These are phyloP conservation scores for Trifolium dubium DNA, from an alignment of 306 rosid species.

Conservation along the genomic window DNA sequence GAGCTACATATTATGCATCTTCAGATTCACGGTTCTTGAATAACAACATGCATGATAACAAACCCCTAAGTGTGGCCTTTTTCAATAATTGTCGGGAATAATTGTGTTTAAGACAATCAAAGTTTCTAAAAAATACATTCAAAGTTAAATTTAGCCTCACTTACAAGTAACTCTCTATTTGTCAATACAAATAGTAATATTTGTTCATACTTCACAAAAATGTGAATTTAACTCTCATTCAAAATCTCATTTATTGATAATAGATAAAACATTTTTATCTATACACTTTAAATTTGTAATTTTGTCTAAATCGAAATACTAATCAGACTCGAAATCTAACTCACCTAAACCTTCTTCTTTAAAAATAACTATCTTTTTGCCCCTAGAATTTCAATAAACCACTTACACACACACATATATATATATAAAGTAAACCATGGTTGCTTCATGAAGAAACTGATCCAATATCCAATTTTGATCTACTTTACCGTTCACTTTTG, in stretches of 20 bases:
- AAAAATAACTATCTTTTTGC: background rate
- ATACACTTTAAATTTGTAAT: no score
- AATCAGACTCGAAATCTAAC: no score
- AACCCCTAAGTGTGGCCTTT: slow-evolving; percentile 19
- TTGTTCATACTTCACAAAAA: no score
- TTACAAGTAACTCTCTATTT: background rate
- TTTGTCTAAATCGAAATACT: no score
- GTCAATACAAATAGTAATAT: no score
- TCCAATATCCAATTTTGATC: slow-evolving; percentile 7
- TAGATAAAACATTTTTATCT: no score
- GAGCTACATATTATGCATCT: background rate
- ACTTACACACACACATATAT: background rate
- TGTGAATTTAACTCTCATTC: no score
- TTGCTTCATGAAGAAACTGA: slow-evolving; percentile 33
- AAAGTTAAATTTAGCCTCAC: slow-evolving; percentile 12
- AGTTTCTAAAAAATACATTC: background rate
- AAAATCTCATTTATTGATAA: no score
- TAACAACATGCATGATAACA: background rate
- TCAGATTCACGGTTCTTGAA: background rate
- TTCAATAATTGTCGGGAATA: slow-evolving; percentile 10
- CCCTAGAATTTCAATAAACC: slow-evolving; percentile 26
- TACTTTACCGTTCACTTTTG: background rate
- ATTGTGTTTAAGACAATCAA: slow-evolving; percentile 20
- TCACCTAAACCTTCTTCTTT: no score
- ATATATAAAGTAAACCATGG: slow-evolving; percentile 15